Evolutionary conservation across 768 basidiomycete genomes (phyloP), one percentile per base, ranked within the genome.

Genomic region (Fomitopsis serialis): DNA sequence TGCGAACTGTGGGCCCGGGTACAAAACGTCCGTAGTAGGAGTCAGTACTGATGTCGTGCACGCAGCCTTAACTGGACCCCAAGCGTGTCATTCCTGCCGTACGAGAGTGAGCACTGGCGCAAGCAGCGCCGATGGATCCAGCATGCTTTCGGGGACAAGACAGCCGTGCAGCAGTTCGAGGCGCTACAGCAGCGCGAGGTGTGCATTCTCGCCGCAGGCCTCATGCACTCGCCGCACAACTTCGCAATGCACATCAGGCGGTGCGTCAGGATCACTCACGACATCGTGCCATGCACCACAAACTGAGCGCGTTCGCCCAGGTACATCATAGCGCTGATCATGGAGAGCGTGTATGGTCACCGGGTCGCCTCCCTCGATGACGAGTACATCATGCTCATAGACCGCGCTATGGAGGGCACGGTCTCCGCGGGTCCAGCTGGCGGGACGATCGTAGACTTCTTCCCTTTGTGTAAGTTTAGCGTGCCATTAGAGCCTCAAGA

Each of bases 311-410:
- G n/a, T 23, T n/a, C 25, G 45, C 15, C 7, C 59, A 70, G 68
- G 43, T 69, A 66, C 52, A 54, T 64, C n/a, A 59, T 64, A 6
- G 68, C 63, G 13, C 55, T 59, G 6, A 63, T 71, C 47, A 60
- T 70, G 55, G 65, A 66, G n/a, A 61, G 66, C 19, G 58, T 68
- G 6, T 23, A 55, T 44, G 58, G 58, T 0, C 45, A 53, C 25
- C 32, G 36, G 3, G 45, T 60, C 2, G 53, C 48, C 0, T 54
- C 54, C 4, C 15, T 51, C 17, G 51, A 58, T 17, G 61, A 62
- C 40, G 34, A 51, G 27, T 50, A 51, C 25, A 42, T 62, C 23
- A 24, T 32, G 21, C 24, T 54, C 7, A 58, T 56, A 2, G 56
- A 62, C n/a, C 25, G 50, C 12, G 57, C 56, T 11, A 52, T 42